phyloP scores from a whole-genome alignment of 2,329 filamentous ascomycete species.

The Trichophyton rubrum region DNA sequence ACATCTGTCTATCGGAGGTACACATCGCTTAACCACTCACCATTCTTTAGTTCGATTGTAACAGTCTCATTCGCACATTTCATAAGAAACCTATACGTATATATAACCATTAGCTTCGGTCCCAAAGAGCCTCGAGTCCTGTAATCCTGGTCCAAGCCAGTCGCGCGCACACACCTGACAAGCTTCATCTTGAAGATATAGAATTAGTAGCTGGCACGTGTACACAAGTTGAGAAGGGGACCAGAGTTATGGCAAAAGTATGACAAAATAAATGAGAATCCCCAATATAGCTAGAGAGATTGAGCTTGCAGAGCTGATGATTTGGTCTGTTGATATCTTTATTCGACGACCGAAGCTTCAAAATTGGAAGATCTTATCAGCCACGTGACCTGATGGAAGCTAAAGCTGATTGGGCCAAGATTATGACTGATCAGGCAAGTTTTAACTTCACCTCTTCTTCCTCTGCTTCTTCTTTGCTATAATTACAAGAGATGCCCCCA shows the following conservation, averaged over 20 bases:
- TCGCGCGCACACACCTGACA: conserved; percentile 59
- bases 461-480: no score
- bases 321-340: neutral
- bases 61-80: conserved; percentile 99
- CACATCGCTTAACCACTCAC: conserved; percentile 35
- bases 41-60: conserved; percentile 97
- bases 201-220: neutral
- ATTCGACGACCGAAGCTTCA: neutral
- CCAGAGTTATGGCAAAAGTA: neutral
- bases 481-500: no score
- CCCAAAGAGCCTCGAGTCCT: no score
- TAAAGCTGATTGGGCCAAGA: no score
- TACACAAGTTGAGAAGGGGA: neutral
- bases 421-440: neutral
- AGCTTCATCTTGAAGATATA: conserved; percentile 68
- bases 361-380: neutral
- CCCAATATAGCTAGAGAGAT: neutral
- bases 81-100: conserved; percentile 72
- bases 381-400: neutral
- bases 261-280: neutral
- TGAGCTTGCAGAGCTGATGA: neutral
- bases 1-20: neutral
- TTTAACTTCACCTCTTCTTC: neutral
- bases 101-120: neutral
- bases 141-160: neutral